Base-by-base conservation (phyloP, 306 rosid species). In the Luffa aegyptiaca region DNA sequence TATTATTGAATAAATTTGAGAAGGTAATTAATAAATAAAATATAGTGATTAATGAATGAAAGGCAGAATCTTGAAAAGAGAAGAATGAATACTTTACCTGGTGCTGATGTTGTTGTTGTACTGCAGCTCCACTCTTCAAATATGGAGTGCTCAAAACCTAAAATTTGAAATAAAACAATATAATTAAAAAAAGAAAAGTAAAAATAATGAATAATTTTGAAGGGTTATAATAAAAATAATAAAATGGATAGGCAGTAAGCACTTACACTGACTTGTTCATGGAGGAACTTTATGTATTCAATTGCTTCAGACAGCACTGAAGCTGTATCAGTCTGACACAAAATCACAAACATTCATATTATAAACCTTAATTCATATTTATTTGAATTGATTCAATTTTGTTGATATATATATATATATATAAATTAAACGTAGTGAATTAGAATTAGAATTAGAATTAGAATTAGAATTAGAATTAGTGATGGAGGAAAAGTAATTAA, bases 301-400 rank as follows among this genome's bases (percentile, higher is more conserved):
- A 93, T 90, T 79, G 99, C 99, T 89, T 96, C 99, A 84, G 99
- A 96, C 74, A 96, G 97, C 89, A 96, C 99, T 45, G 99, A 96
- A 82, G 99, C 99, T 59, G 99, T 96, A 91, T 96, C 99, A 78
- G 99, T 96, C 99, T 96, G 97, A 80, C 84, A 84, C 21, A 21
- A 26, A 89, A 78, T 81, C 77, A 36, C 62, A 57, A 65, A 66
- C 62, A 53, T 79, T 55, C 63, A 53, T 52, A 16, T 75, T 80
- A 53, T 42, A 79, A 82, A 42, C 49, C 80, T 78, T 78, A 26
- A 26, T 26, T n/a, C n/a, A n/a, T n/a, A n/a, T n/a, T n/a, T n/a
- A n/a, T n/a, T n/a, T n/a, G n/a, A n/a, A n/a, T n/a, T n/a, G n/a
- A n/a, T n/a, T n/a, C n/a, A n/a, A n/a, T n/a, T n/a, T n/a, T n/a